Conservation (phyloP, 495 filamentous ascomycete species). For the Apiosordaria backusii region DNA sequence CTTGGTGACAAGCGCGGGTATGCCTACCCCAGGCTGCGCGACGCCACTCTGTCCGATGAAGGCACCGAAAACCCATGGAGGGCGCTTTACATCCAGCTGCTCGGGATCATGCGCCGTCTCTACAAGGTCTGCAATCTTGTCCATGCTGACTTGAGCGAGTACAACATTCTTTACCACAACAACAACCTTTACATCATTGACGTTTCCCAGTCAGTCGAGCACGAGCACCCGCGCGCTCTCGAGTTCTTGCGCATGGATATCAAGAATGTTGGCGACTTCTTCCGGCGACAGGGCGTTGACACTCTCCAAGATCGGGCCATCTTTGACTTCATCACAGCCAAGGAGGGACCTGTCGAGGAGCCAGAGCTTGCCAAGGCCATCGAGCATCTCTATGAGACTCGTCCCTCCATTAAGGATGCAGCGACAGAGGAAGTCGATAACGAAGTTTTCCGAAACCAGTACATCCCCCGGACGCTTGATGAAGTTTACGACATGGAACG, state of each 20-base stretch:
- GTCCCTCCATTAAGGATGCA: constrained; percentile 42
- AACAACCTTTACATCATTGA: constrained; percentile 87
- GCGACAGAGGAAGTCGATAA: constrained; percentile 66
- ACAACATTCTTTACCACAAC: constrained; percentile 90
- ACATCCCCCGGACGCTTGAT: constrained; percentile 88
- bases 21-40: constrained; percentile 72
- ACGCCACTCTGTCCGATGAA: constrained; percentile 43
- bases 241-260: constrained; percentile 97
- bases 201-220: constrained; percentile 94
- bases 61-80: constrained; percentile 74
- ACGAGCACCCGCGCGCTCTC: constrained; percentile 85
- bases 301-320: constrained; percentile 66
- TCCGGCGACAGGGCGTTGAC: constrained; percentile 77
- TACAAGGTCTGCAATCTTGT: constrained; percentile 88
- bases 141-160: constrained; percentile 94
- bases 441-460: constrained; percentile 91
- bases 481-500: constrained; percentile 95
- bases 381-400: constrained; percentile 45
- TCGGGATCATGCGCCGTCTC: constrained; percentile 86
- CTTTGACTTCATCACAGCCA: constrained; percentile 73
- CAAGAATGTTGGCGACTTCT: constrained; percentile 92
- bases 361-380: constrained; percentile 43
- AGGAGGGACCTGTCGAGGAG: constrained; percentile 49
- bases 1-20: constrained; percentile 82
- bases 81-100: constrained; percentile 71